These are phyloP conservation scores for Proteromonas lacertae DNA, from an alignment of 352 stramenopile genomes.

Conservation along the genomic window DNA sequence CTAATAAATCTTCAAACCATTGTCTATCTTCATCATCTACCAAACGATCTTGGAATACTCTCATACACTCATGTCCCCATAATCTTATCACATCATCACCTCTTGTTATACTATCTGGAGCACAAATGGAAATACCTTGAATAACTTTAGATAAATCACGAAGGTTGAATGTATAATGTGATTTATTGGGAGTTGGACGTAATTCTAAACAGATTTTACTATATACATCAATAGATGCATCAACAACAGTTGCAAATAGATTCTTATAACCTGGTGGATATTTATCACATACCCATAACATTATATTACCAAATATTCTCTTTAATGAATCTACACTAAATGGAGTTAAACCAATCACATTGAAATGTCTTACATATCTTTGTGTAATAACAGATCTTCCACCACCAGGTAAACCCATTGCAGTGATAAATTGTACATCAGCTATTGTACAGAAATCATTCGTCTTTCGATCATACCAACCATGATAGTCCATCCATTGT, in stretches of 20 bases:
- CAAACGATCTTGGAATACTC: slow-evolving; percentile 66
- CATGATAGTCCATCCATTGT: slow-evolving; percentile 43
- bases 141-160: slow-evolving; percentile 61
- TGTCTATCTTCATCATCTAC: slow-evolving; percentile 43
- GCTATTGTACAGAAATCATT: slow-evolving; percentile 54
- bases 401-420: slow-evolving; percentile 52
- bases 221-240: slow-evolving; percentile 54
- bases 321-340: slow-evolving; percentile 61
- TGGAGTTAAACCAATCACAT: slow-evolving; percentile 55
- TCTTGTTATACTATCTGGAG: slow-evolving; percentile 30
- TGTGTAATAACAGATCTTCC: slow-evolving; percentile 50
- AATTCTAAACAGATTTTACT: slow-evolving; percentile 31
- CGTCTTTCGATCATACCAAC: slow-evolving; percentile 65
- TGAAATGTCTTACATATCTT: slow-evolving; percentile 53
- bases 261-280: slow-evolving; percentile 24
- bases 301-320: slow-evolving; percentile 56
- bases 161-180: slow-evolving; percentile 77
- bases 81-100: slow-evolving; percentile 34
- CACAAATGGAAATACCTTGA: slow-evolving; percentile 49
- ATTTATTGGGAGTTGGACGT: slow-evolving; percentile 60
- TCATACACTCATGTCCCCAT: slow-evolving; percentile 61
- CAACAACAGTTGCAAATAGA: slow-evolving; percentile 29
- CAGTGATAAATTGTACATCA: slow-evolving; percentile 42
- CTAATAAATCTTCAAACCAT: slow-evolving; percentile 54
- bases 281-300: slow-evolving; percentile 20